phyloP scores from a whole-genome alignment of 1,284 basidiomycete species.

The Trametes versicolor region DNA sequence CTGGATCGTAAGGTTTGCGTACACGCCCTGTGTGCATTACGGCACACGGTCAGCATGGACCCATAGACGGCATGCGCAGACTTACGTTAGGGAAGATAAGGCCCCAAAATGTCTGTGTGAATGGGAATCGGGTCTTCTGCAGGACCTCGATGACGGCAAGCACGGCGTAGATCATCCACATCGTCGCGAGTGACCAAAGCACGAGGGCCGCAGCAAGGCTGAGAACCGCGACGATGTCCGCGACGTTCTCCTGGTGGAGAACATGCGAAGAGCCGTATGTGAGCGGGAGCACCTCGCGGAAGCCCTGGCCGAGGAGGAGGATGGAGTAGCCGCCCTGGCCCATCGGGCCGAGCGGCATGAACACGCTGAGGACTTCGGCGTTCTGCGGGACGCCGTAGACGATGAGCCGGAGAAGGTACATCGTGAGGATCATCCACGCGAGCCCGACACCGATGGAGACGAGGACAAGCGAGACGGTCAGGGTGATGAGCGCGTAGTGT shows the following conservation, averaged over 20 bases:
- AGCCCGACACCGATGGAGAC: slow-evolving; percentile 62
- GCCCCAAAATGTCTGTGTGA: slow-evolving; percentile 58
- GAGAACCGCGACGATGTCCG: slow-evolving; percentile 48
- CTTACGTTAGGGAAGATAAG: slow-evolving; percentile 58
- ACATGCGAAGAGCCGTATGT: slow-evolving; percentile 36
- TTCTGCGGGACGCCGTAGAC: slow-evolving; percentile 50
- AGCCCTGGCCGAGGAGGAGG: slow-evolving; percentile 57
- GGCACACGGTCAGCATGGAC: slow-evolving; percentile 4
- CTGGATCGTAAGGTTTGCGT: slow-evolving; percentile 54
- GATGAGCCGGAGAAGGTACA: slow-evolving; percentile 55
- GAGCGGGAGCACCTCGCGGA: slow-evolving; percentile 52
- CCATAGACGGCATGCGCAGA: not conserved
- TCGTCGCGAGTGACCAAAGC: slow-evolving; percentile 57
- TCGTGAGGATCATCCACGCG: slow-evolving; percentile 57
- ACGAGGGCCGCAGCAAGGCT: slow-evolving; percentile 51
- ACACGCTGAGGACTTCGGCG: slow-evolving; percentile 40
- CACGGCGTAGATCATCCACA: slow-evolving; percentile 54
- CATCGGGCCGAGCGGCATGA: slow-evolving; percentile 45
- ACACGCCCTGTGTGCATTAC: slow-evolving; percentile 48
- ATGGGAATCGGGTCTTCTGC: slow-evolving; percentile 44
- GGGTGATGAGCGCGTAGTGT: slow-evolving; percentile 57
- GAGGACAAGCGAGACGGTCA: slow-evolving; percentile 56
- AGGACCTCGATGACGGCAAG: slow-evolving; percentile 47
- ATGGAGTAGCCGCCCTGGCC: slow-evolving; percentile 66
- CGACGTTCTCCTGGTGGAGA: slow-evolving; percentile 40